Conservation (phyloP, 345 rosid genomes). For the Trapa incisa region DNA sequence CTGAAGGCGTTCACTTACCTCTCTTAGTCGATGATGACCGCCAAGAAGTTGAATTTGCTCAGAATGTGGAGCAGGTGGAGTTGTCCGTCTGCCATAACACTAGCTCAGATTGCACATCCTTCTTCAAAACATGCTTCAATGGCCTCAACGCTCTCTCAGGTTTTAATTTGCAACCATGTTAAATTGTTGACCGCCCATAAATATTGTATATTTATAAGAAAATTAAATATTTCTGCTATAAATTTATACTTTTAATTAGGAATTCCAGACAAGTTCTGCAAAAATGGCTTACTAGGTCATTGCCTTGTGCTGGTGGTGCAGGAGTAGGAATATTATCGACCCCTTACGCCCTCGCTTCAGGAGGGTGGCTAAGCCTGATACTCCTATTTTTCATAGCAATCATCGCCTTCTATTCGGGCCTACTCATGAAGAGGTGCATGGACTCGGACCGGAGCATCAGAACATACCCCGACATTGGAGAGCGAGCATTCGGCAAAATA, state of each 20-base stretch:
- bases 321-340: constrained; percentile 84
- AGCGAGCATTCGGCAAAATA: constrained; percentile 57
- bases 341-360: constrained; percentile 75
- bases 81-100: constrained; percentile 2
- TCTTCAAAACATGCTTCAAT: constrained; percentile 25
- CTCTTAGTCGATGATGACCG: constrained; percentile 13
- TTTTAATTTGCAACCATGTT: not conserved
- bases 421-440: constrained; percentile 73
- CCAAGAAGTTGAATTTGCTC: not conserved
- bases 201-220: too few relatives aligned
- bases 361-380: constrained; percentile 80
- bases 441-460: constrained; percentile 48
- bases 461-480: constrained; percentile 78
- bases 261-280: too few relatives aligned
- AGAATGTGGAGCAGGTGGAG: constrained; percentile 10
- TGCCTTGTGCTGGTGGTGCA: constrained; percentile 11
- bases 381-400: constrained; percentile 44
- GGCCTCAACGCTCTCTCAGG: constrained; percentile 38
- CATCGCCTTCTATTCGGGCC: constrained; percentile 53
- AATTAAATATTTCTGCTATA: too few relatives aligned
- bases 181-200: too few relatives aligned
- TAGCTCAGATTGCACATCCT: constrained; percentile 7
- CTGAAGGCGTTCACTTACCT: constrained; percentile 5
- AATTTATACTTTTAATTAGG: too few relatives aligned
- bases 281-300: too few relatives aligned